phyloP scores from a whole-genome alignment of 129 eudicot species.

The Sambucus nigra region DNA sequence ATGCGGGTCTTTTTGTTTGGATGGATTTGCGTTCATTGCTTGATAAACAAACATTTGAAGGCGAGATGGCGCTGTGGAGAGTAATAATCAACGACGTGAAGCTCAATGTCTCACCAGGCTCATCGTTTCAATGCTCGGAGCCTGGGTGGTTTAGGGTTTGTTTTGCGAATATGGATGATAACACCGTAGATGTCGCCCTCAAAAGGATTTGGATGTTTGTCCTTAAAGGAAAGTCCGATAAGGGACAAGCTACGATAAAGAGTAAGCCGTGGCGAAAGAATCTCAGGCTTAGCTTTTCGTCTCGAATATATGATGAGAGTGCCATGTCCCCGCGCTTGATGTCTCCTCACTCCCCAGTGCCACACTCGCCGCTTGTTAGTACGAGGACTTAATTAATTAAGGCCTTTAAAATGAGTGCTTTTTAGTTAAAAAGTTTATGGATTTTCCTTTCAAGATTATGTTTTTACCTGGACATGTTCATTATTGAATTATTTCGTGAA shows the following conservation, averaged over 20 bases:
- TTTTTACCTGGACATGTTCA: no score
- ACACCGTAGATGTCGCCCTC: constrained; percentile 48
- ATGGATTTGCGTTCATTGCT: constrained; percentile 59
- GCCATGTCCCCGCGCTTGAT: constrained; percentile 26
- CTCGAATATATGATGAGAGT: constrained; percentile 28
- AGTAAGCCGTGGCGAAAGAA: constrained; percentile 27
- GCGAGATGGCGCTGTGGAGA: constrained; percentile 62
- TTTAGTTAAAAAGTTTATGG: no score
- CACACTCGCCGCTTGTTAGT: constrained; percentile 58
- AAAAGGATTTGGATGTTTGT: constrained; percentile 45
- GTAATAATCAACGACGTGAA: constrained; percentile 51
- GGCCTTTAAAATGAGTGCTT: no score
- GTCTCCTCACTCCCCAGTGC: constrained; percentile 75
- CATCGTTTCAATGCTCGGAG: constrained; percentile 64
- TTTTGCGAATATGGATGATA: constrained; percentile 76
- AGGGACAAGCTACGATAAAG: not conserved
- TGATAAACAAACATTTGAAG: constrained; percentile 51
- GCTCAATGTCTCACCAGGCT: constrained; percentile 81
- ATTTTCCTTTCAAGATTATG: no score
- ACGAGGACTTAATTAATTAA: constrained; percentile 51
- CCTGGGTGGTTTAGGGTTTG: constrained; percentile 98
- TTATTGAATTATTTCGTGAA: no score
- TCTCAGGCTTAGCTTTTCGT: constrained; percentile 42
- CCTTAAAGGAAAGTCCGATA: constrained; percentile 8
- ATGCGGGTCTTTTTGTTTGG: constrained; percentile 74